Conservation (phyloP, 2,329 filamentous ascomycete species). For the Pseudogymnoascus sp. region DNA sequence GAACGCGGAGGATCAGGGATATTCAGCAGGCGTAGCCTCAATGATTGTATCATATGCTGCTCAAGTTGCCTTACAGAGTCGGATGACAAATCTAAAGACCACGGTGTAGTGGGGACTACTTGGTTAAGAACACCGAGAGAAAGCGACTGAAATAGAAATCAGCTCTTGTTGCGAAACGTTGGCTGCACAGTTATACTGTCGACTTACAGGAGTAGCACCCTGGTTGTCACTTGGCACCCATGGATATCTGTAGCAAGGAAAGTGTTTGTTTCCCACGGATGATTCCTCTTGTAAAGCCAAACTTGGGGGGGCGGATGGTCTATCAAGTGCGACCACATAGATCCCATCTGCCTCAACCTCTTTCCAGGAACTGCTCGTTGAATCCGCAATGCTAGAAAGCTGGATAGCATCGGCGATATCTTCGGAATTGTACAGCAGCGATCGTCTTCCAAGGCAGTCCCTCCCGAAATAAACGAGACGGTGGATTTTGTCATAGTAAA, state of each 20-base stretch:
- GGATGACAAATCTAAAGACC: slow-evolving; percentile 33
- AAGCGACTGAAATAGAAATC: slow-evolving; percentile 10
- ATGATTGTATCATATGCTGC: slow-evolving; percentile 48
- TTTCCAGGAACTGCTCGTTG: slow-evolving; percentile 46
- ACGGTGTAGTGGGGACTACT: slow-evolving; percentile 29
- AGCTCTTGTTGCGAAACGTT: neutral
- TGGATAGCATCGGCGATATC: slow-evolving; percentile 38
- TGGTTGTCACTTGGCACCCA: slow-evolving; percentile 6
- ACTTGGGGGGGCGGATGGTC: neutral
- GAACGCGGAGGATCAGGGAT: slow-evolving; percentile 51
- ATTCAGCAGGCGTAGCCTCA: slow-evolving; percentile 55
- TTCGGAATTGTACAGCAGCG: slow-evolving; percentile 56
- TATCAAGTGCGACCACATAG: slow-evolving; percentile 37
- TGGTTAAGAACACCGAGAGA: slow-evolving; percentile 26
- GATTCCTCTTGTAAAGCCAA: slow-evolving; percentile 1
- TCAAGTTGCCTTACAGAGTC: slow-evolving; percentile 46
- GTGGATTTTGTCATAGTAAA: slow-evolving; percentile 62
- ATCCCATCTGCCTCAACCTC: slow-evolving; percentile 84
- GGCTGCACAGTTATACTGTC: slow-evolving; percentile 12
- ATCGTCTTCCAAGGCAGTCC: slow-evolving; percentile 80
- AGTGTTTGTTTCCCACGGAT: neutral
- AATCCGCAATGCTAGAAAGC: slow-evolving; percentile 64
- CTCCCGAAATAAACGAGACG: slow-evolving; percentile 69
- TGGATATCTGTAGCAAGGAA: slow-evolving; percentile 9
- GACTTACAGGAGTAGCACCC: slow-evolving; percentile 11